Evolutionary conservation across 371 early-diverging fungal genomes (phyloP).

Genomic region (Mucor plumbeus): DNA sequence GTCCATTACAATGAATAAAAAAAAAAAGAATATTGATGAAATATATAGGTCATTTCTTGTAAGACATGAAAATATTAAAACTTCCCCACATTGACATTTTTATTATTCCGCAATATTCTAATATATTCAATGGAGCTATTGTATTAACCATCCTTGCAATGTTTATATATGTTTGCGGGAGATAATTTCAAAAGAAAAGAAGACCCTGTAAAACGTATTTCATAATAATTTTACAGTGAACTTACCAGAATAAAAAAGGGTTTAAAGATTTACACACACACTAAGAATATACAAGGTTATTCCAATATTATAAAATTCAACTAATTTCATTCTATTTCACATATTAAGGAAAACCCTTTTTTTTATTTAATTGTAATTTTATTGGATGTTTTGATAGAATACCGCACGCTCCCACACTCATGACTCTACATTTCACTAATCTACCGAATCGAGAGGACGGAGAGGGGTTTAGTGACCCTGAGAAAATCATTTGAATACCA

Average conservation of each 20-base stretch:
- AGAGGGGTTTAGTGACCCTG: slow-evolving; percentile 26
- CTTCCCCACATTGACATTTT: slow-evolving; percentile 21
- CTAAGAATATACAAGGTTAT: slow-evolving; percentile 5
- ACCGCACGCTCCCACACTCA: slow-evolving; percentile 33
- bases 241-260: neutral
- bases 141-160: neutral
- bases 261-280: slow-evolving; percentile 6
- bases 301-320: slow-evolving; percentile 1
- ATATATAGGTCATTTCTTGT: slow-evolving; percentile 5
- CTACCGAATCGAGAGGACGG: slow-evolving; percentile 9
- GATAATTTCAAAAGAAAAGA: neutral
- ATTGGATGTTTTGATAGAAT: slow-evolving; percentile 10
- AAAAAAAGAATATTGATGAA: neutral
- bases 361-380: neutral
- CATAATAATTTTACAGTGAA: neutral
- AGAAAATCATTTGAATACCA: slow-evolving; percentile 23
- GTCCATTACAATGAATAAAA: neutral
- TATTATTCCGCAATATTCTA: slow-evolving; percentile 9
- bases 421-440: slow-evolving; percentile 21
- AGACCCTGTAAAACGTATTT: neutral
- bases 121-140: neutral
- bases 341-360: neutral
- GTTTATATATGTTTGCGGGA: neutral
- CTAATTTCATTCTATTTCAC: neutral
- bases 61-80: slow-evolving; percentile 8